phyloP scores from a whole-genome alignment of 2,329 filamentous ascomycete species.

The Penicillium sp. region DNA sequence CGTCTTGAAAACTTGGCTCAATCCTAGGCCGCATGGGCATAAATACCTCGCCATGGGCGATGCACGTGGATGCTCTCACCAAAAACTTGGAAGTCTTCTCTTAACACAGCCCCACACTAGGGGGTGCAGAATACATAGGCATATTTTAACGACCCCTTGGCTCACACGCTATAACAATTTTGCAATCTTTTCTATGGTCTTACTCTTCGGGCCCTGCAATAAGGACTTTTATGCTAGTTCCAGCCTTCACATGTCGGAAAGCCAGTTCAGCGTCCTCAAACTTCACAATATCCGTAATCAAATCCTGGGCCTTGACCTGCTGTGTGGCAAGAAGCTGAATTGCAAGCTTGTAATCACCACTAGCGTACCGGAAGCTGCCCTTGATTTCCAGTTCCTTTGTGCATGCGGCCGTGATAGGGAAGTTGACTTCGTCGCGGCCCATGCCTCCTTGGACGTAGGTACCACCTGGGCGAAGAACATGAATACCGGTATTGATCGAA shows the following conservation, averaged over 20 bases:
- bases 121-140: too few species aligned
- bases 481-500: constrained; percentile 74
- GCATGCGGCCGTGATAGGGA: constrained; percentile 89
- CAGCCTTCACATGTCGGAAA: constrained; percentile 82
- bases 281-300: constrained; percentile 76
- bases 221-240: constrained; percentile 62
- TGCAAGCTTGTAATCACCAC: constrained; percentile 84
- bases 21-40: too few species aligned
- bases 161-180: too few species aligned
- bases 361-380: constrained; percentile 86
- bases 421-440: constrained; percentile 83
- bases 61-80: too few species aligned
- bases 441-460: constrained; percentile 89
- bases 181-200: too few species aligned
- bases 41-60: too few species aligned
- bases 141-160: too few species aligned
- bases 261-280: constrained; percentile 85
- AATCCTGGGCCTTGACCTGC: constrained; percentile 72
- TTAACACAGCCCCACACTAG: too few species aligned
- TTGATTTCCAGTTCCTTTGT: constrained; percentile 85
- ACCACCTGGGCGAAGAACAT: constrained; percentile 71
- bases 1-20: too few species aligned
- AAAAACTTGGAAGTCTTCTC: too few species aligned
- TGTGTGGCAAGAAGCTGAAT: constrained; percentile 75
- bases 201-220: constrained; percentile 43